These are phyloP conservation scores for Erysimum cheiri DNA, from an alignment of 441 rosid genomes.

Conservation along the genomic window DNA sequence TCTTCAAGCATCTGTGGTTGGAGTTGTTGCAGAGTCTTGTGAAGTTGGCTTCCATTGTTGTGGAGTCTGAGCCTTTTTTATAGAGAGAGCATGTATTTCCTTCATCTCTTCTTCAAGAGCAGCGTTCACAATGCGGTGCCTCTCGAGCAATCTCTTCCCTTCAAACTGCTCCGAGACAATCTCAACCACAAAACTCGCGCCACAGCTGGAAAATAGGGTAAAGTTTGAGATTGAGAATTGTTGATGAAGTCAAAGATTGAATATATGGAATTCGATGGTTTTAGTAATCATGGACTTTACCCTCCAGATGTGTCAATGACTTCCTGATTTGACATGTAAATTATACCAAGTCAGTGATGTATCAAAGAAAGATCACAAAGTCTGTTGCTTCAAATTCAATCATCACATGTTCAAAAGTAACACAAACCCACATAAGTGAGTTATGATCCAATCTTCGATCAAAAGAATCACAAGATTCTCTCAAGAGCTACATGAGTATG, in stretches of 20 bases:
- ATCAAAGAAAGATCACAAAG: neutral
- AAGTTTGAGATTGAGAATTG: neutral
- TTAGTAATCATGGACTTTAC: slow-evolving; percentile 43
- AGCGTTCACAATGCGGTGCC: slow-evolving; percentile 82
- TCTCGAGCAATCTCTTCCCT: slow-evolving; percentile 88
- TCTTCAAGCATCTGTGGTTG: slow-evolving; percentile 50
- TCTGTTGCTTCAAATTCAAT: neutral
- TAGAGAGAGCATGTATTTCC: slow-evolving; percentile 90
- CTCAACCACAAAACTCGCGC: slow-evolving; percentile 78
- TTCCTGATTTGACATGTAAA: slow-evolving; percentile 54
- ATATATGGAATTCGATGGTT: neutral
- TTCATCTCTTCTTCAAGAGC: slow-evolving; percentile 87
- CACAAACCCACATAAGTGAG: slow-evolving; percentile 4
- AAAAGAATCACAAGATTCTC: slow-evolving; percentile 3
- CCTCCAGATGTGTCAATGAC: slow-evolving; percentile 93
- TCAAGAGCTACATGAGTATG: neutral
- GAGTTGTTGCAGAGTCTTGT: slow-evolving; percentile 58
- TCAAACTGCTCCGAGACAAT: slow-evolving; percentile 74
- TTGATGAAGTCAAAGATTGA: neutral
- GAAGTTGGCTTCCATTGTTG: slow-evolving; percentile 81
- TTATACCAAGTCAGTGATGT: neutral
- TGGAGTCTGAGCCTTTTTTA: slow-evolving; percentile 77
- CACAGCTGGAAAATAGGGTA: slow-evolving; percentile 58
- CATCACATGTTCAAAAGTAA: neutral
- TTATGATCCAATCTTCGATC: slow-evolving; percentile 4